Evolutionary conservation across 2,329 filamentous ascomycete genomes (phyloP).

Genomic region (Sclerotinia minor): DNA sequence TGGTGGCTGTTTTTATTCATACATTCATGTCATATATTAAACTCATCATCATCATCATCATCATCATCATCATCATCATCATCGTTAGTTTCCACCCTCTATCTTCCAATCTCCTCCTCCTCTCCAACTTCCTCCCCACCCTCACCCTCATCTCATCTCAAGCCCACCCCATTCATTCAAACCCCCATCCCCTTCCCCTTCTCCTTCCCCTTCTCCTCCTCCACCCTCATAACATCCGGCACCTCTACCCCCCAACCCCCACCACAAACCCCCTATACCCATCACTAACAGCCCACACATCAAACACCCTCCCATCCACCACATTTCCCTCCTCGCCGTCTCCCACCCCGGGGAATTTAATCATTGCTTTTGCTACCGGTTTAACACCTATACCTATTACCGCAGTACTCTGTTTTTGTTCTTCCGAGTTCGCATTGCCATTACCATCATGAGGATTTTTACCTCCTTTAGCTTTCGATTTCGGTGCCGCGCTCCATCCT

Average conservation of each 20-base stretch:
- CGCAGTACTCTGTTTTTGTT: slow-evolving; percentile 33
- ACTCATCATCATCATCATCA: no score
- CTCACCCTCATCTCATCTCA: no score
- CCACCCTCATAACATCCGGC: slow-evolving; percentile 36
- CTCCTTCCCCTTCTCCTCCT: slow-evolving; percentile 23
- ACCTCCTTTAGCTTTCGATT: slow-evolving; percentile 19
- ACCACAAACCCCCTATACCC: slow-evolving; percentile 74
- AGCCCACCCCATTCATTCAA: no score
- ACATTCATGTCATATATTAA: no score
- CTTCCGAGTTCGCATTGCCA: no score
- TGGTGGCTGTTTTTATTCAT: no score
- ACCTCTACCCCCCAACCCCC: slow-evolving; percentile 39
- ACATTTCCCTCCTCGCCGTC: slow-evolving; percentile 31
- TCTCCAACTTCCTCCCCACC: no score
- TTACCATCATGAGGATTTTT: slow-evolving; percentile 40
- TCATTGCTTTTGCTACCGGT: slow-evolving; percentile 55
- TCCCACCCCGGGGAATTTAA: slow-evolving; percentile 57
- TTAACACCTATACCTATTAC: slow-evolving; percentile 44
- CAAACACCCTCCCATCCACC: slow-evolving; percentile 58
- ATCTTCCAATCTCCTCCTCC: neutral
- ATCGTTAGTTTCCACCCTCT: no score
- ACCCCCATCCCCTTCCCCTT: neutral
- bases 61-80: no score
- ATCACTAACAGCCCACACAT: slow-evolving; percentile 81
- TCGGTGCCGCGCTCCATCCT: slow-evolving; percentile 69